Evolutionary conservation across 495 filamentous ascomycete genomes (phyloP), one percentile per base, ranked within the genome.

Genomic region (Achaetomiella virescens): DNA sequence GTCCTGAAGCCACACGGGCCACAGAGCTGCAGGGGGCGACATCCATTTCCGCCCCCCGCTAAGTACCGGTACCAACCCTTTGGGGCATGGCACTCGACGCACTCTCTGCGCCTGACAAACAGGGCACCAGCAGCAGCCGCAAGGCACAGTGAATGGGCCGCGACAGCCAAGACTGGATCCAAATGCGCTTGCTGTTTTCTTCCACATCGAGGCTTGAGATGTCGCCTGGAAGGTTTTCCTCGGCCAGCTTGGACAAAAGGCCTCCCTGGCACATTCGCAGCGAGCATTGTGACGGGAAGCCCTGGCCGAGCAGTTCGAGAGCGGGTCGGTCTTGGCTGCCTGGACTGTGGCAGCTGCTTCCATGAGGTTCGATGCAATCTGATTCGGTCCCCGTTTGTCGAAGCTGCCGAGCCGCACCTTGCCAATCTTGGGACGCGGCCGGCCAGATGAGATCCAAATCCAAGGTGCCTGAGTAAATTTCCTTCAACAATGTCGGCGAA

Each of bases 41-140:
- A 10, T 41, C 33, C 45, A 36, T 41, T 52, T 57, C 22, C 54
- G 31, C 36, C 36, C 37, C 38, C 44, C 5, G 6, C 15, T 49
- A 45, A n/a, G 59, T 61, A 61, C 55, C 38, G 41, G 46, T 61
- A 61, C 59, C 14, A 20, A 10, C n/a, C n/a, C n/a, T n/a, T n/a
- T n/a, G n/a, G 21, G 14, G 18, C 9, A 36, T 11, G 35, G 22
- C 43, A 36, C 57, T 46, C 18, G 35, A 15, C 15, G 31, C 47
- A 17, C n/a, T 31, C 27, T 27, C 29, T 8, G 35, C 48, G 33
- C 49, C 56, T 47, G 37, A 36, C 37, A 53, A 36, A 42, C 49
- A 17, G 37, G 56, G 43, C 48, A 48, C 49, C 24, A 44, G 38
- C 6, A 40, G 48, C 55, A 46, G 38, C 49, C 50, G 45, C 49